Evolutionary conservation across 2,329 filamentous ascomycete species (phyloP).

Genomic region (Arthrobotrys sinensis): DNA sequence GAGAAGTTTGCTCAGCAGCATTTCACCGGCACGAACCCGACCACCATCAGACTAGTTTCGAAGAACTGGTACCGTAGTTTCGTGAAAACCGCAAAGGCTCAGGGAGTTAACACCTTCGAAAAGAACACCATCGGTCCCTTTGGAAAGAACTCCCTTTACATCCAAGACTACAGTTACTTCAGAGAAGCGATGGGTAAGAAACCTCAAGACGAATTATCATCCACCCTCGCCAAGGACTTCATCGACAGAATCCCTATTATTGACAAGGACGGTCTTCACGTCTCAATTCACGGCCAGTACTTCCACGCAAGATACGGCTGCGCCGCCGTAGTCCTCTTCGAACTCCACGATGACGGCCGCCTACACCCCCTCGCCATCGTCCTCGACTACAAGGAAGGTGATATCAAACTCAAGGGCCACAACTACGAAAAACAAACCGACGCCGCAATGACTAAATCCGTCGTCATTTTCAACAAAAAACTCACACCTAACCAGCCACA

Average conservation of each 20-base stretch:
- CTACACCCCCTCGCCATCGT: conserved; percentile 71
- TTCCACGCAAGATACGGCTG: conserved; percentile 65
- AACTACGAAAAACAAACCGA: conserved; percentile 5
- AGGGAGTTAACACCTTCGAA: neutral
- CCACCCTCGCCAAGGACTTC: conserved; percentile 36
- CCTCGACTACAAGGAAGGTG: conserved; percentile 70
- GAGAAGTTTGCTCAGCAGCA: conserved; percentile 69
- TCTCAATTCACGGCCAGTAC: conserved; percentile 53
- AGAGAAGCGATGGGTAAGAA: conserved; percentile 29
- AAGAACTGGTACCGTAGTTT: conserved; percentile 62
- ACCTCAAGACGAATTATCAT: neutral
- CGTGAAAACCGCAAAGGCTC: conserved; percentile 4
- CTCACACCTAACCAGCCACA: conserved; percentile 65
- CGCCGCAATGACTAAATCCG: conserved; percentile 66
- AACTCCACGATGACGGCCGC: conserved; percentile 68
- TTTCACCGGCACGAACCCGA: conserved; percentile 67
- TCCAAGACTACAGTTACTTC: conserved; percentile 65
- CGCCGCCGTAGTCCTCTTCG: conserved; percentile 69
- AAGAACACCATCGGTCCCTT: conserved; percentile 29
- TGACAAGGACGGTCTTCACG: neutral
- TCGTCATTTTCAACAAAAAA: conserved; percentile 71
- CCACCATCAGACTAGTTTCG: conserved; percentile 61
- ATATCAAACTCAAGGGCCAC: neutral
- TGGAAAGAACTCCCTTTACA: conserved; percentile 59
- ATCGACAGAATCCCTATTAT: neutral